Percentiles rank a stretch among this genome's conserved stretches.
phyloP scores from a whole-genome alignment of 441 rosid species.

The Eruca vesicaria region DNA sequence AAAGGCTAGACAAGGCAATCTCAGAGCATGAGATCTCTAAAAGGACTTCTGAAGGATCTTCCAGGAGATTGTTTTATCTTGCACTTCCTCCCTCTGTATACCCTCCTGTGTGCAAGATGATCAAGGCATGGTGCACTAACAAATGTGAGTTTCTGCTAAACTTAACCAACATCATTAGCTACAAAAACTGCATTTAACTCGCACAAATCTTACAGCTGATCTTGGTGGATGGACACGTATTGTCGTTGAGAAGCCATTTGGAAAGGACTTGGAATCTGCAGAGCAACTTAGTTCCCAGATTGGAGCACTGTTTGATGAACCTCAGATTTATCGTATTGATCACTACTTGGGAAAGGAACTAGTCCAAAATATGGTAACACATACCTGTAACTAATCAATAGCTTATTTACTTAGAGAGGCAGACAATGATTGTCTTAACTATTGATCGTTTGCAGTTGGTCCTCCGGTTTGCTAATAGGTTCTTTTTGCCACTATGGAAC shows the following conservation, averaged over 20 bases:
- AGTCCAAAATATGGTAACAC: slow-evolving; percentile 94
- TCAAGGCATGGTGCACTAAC: slow-evolving; percentile 77
- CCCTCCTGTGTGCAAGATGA: slow-evolving; percentile 95
- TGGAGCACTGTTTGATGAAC: slow-evolving; percentile 87
- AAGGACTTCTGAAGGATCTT: slow-evolving; percentile 69
- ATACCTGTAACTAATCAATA: slow-evolving; percentile 9
- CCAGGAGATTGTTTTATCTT: slow-evolving; percentile 87
- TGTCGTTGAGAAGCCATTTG: slow-evolving; percentile 98
- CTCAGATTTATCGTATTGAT: slow-evolving; percentile 95
- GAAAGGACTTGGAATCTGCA: slow-evolving; percentile 85
- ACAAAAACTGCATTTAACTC: not conserved
- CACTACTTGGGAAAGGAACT: slow-evolving; percentile 97
- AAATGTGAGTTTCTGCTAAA: slow-evolving; percentile 50
- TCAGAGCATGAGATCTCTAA: slow-evolving; percentile 71
- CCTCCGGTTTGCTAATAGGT: slow-evolving; percentile 95
- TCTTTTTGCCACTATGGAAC: slow-evolving; percentile 97
- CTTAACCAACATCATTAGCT: not conserved
- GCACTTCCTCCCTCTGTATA: slow-evolving; percentile 99
- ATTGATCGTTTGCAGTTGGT: slow-evolving; percentile 66
- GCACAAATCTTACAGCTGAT: slow-evolving; percentile 53
- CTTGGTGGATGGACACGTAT: slow-evolving; percentile 98
- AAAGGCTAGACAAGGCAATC: slow-evolving; percentile 70
- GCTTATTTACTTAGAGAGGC: slow-evolving; percentile 17
- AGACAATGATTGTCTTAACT: slow-evolving; percentile 19
- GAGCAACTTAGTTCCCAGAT: slow-evolving; percentile 87